phyloP scores from a whole-genome alignment of 768 basidiomycete species.

The Hygrocybe punicea region DNA sequence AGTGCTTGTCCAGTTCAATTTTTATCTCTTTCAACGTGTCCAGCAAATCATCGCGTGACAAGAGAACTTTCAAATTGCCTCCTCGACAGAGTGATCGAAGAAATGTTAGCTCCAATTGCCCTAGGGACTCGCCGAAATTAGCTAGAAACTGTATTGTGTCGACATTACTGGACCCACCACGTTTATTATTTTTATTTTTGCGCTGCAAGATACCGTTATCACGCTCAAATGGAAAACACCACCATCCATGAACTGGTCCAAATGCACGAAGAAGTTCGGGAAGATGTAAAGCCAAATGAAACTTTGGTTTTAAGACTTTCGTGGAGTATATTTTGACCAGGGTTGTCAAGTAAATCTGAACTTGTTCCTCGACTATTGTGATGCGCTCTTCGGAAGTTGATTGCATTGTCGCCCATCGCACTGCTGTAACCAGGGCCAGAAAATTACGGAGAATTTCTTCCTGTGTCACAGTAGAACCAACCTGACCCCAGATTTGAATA shows the following conservation, averaged over 20 bases:
- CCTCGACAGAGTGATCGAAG: not conserved
- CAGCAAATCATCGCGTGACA: not conserved
- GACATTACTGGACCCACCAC: conserved; percentile 11
- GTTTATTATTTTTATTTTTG: conserved; percentile 20
- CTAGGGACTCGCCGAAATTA: not conserved
- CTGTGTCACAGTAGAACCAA: not conserved
- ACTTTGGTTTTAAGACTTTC: conserved; percentile 23
- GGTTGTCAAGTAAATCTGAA: conserved; percentile 23
- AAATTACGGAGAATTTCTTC: conserved; percentile 19
- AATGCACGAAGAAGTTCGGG: conserved; percentile 22
- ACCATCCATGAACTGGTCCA: conserved; percentile 35
- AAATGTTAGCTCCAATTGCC: not conserved
- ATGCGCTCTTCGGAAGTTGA: conserved; percentile 16
- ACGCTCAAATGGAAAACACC: conserved; percentile 34
- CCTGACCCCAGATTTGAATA: conserved; percentile 25
- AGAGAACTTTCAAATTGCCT: not conserved
- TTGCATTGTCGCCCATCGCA: conserved; percentile 19
- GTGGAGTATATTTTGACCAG: conserved; percentile 19
- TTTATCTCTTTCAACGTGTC: not conserved
- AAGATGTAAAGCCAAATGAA: conserved; percentile 34
- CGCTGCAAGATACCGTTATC: conserved; percentile 25
- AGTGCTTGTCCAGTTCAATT: not conserved
- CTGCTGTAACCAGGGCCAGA: conserved; percentile 30
- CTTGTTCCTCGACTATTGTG: conserved; percentile 17
- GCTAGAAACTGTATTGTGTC: not conserved